A percentile compares a stretch with the other conserved stretches of the same genome.
These are phyloP conservation scores for Canariomyces notabilis DNA, from an alignment of 2,329 filamentous ascomycete genomes.

Conservation along the genomic window DNA sequence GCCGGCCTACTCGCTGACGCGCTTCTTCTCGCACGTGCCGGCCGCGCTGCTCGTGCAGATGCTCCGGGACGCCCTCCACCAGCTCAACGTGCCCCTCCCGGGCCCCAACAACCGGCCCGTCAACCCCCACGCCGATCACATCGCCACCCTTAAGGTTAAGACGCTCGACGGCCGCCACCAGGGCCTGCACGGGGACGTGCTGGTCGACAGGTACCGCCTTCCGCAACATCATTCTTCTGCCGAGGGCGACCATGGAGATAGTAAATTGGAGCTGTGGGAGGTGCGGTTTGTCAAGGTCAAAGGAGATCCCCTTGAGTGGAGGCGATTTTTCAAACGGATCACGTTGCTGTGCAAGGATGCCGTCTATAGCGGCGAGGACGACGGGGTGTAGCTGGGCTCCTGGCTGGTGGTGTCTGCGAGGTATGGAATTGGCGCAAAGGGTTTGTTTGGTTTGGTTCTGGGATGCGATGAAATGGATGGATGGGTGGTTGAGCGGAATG, in stretches of 20 bases:
- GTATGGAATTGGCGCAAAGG: background rate
- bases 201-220: constrained; percentile 63
- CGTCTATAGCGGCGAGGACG: constrained; percentile 44
- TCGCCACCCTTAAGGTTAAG: constrained; percentile 66
- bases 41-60: constrained; percentile 71
- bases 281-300: constrained; percentile 91
- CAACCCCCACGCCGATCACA: constrained; percentile 48
- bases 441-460: background rate
- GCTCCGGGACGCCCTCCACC: constrained; percentile 74
- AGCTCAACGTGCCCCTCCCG: constrained; percentile 73
- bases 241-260: constrained; percentile 44
- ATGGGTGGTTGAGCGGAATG: background rate
- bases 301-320: constrained; percentile 94
- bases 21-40: constrained; percentile 84
- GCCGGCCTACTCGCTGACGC: constrained; percentile 77
- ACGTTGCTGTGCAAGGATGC: constrained; percentile 81
- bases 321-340: constrained; percentile 95
- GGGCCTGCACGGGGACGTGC: constrained; percentile 67
- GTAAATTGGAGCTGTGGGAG: constrained; percentile 61
- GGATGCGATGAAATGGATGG: constrained; percentile 3
- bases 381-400: background rate
- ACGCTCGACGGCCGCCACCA: constrained; percentile 69
- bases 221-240: background rate
- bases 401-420: background rate
- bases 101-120: constrained; percentile 26